phyloP scores from a whole-genome alignment of 2,329 filamentous ascomycete genomes.

The Aspergillus oerlinghausenensis region DNA sequence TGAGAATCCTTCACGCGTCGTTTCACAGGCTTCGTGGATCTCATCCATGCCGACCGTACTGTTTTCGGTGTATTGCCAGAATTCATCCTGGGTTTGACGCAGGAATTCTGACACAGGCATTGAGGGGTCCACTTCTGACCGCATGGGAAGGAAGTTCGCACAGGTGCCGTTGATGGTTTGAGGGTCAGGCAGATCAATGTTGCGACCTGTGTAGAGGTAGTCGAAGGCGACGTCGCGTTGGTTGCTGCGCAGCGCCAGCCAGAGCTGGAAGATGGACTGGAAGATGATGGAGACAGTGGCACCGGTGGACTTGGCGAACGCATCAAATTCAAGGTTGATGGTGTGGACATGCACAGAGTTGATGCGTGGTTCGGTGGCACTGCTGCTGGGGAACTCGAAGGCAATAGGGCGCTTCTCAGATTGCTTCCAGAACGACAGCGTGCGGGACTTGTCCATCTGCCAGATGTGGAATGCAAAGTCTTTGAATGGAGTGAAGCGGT shows the following conservation, averaged over 20 bases:
- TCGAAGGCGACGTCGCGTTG: conserved; percentile 26
- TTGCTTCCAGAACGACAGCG: conserved; percentile 1
- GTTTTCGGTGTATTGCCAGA: conserved; percentile 30
- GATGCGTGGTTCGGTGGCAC: conserved; percentile 6
- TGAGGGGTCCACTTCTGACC: conserved; percentile 11
- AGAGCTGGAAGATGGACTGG: conserved; percentile 31
- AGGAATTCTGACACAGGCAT: conserved; percentile 14
- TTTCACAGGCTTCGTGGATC: conserved; percentile 21
- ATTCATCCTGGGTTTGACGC: conserved; percentile 18
- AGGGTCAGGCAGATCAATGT: conserved; percentile 32
- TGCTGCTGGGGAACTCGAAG: neutral
- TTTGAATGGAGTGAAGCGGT: conserved; percentile 18
- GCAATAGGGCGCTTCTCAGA: neutral
- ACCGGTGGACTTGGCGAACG: conserved; percentile 16
- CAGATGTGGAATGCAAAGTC: conserved; percentile 20
- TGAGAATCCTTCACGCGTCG: conserved; percentile 8
- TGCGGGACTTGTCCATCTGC: neutral
- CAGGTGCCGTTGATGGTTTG: conserved; percentile 35
- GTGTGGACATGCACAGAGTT: conserved; percentile 12
- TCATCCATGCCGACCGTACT: conserved; percentile 22
- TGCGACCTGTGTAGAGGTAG: conserved; percentile 37
- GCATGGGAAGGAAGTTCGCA: conserved; percentile 37
- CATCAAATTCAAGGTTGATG: conserved; percentile 15
- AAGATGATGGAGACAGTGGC: conserved; percentile 34
- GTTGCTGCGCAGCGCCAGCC: conserved; percentile 19